A percentile compares a stretch with the other conserved stretches of the same genome.
These are phyloP conservation scores for Peronospora destructor DNA, from an alignment of 352 stramenopile species.

Conservation along the genomic window DNA sequence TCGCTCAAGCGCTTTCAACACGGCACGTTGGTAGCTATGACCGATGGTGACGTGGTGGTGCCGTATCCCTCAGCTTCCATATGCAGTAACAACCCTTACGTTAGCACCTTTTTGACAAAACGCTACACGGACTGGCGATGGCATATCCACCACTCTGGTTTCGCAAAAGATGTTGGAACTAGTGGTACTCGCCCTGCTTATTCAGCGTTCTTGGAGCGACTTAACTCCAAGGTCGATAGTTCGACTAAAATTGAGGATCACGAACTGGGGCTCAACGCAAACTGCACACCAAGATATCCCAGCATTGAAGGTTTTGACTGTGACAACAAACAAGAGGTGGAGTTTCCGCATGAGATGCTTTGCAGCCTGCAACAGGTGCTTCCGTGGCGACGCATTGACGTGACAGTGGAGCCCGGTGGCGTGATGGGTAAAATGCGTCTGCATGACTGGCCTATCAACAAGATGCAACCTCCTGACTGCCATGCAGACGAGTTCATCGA, in stretches of 20 bases:
- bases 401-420: slow-evolving; percentile 52
- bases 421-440: slow-evolving; percentile 65
- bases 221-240: slow-evolving; percentile 45
- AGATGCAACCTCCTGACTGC: slow-evolving; percentile 64
- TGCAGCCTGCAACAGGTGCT: slow-evolving; percentile 42
- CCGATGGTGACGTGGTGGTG: slow-evolving; percentile 67
- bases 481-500: slow-evolving; percentile 66
- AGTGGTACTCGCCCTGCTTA: not conserved
- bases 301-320: slow-evolving; percentile 60
- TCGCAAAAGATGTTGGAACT: slow-evolving; percentile 14
- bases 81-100: slow-evolving; percentile 62
- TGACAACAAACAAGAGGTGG: slow-evolving; percentile 75
- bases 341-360: slow-evolving; percentile 63
- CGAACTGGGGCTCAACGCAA: slow-evolving; percentile 36
- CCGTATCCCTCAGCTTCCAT: slow-evolving; percentile 68
- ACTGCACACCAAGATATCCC: slow-evolving; percentile 28
- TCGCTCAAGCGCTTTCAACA: slow-evolving; percentile 50
- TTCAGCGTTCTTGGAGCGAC: slow-evolving; percentile 24
- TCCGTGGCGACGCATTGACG: slow-evolving; percentile 56
- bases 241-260: slow-evolving; percentile 32
- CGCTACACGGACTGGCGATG: slow-evolving; percentile 59
- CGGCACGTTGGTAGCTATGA: slow-evolving; percentile 69
- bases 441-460: slow-evolving; percentile 78
- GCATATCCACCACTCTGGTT: slow-evolving; percentile 66
- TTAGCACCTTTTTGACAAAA: slow-evolving; percentile 42